Evolutionary conservation across 805 yeast genomes (phyloP).

Genomic region (Metschnikowia lochheadii): DNA sequence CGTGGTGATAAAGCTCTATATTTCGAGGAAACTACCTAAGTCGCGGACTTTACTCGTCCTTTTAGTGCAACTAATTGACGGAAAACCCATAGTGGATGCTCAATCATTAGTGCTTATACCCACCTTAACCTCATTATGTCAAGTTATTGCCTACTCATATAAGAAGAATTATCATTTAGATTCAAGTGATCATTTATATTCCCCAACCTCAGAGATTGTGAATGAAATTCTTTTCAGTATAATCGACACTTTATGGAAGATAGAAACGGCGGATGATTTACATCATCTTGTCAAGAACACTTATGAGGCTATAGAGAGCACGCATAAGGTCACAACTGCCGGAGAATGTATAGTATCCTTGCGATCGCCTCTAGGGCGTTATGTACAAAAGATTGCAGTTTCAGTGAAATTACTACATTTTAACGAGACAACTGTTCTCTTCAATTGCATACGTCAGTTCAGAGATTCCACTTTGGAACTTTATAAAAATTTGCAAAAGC

Average conservation of each 20-base stretch:
- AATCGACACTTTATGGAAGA: slow-evolving; percentile 36
- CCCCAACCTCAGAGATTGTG: neutral
- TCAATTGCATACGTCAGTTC: slow-evolving; percentile 30
- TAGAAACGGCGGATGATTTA: slow-evolving; percentile 47
- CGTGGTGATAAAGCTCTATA: slow-evolving; percentile 44
- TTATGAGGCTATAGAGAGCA: slow-evolving; percentile 11
- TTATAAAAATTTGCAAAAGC: slow-evolving; percentile 5
- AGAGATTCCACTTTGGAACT: slow-evolving; percentile 25
- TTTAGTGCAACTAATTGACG: slow-evolving; percentile 10
- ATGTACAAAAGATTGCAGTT: slow-evolving; percentile 36
- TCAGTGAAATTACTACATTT: slow-evolving; percentile 44
- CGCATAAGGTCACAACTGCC: slow-evolving; percentile 8
- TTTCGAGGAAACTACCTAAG: slow-evolving; percentile 33
- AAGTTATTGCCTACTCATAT: slow-evolving; percentile 1
- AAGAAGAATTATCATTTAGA: neutral
- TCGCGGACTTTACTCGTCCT: slow-evolving; percentile 7
- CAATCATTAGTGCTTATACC: slow-evolving; percentile 5
- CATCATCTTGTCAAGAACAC: slow-evolving; percentile 29
- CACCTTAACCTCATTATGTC: slow-evolving; percentile 10
- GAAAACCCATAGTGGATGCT: slow-evolving; percentile 7
- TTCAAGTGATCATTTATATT: neutral
- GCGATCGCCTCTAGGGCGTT: slow-evolving; percentile 37
- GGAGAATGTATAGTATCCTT: slow-evolving; percentile 14
- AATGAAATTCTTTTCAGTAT: slow-evolving; percentile 4
- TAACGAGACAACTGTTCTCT: slow-evolving; percentile 42